phyloP scores from a whole-genome alignment of 2,329 filamentous ascomycete species.

The Macrophomina pseudophaseolina region DNA sequence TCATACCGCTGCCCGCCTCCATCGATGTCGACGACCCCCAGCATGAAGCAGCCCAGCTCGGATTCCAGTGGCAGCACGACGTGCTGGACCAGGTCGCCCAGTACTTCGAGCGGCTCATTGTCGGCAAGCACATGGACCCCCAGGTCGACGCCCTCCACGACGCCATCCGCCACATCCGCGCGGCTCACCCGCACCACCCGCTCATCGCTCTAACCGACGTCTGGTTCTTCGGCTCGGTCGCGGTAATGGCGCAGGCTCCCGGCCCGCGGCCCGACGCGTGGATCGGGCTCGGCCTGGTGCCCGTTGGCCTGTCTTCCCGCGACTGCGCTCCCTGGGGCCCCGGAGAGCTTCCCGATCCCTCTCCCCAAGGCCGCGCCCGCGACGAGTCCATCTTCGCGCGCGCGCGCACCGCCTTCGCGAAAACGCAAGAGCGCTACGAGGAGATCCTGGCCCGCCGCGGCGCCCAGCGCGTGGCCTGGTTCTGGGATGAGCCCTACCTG shows the following conservation, averaged over 20 bases:
- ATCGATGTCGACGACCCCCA: slow-evolving; percentile 32
- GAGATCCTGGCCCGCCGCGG: slow-evolving; percentile 30
- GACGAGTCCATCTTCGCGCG: slow-evolving; percentile 28
- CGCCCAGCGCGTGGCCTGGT: slow-evolving; percentile 19
- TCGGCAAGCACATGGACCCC: slow-evolving; percentile 35
- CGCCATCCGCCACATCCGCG: slow-evolving; percentile 37
- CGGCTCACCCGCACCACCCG: slow-evolving; percentile 41
- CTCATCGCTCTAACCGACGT: slow-evolving; percentile 54
- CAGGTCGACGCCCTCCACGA: slow-evolving; percentile 42
- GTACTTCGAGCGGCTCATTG: not conserved
- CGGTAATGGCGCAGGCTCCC: slow-evolving; percentile 40
- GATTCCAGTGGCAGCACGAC: slow-evolving; percentile 44
- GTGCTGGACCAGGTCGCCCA: slow-evolving; percentile 30
- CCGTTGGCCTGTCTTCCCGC: slow-evolving; percentile 30
- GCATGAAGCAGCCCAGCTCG: slow-evolving; percentile 38
- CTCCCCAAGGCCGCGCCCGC: slow-evolving; percentile 29
- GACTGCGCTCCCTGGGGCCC: slow-evolving; percentile 32
- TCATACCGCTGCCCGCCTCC: slow-evolving; percentile 40
- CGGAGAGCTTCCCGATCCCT: slow-evolving; percentile 29
- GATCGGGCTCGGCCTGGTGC: slow-evolving; percentile 47
- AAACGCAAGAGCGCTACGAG: slow-evolving; percentile 33
- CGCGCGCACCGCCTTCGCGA: slow-evolving; percentile 13
- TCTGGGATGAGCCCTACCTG: slow-evolving; percentile 34
- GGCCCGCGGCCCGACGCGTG: slow-evolving; percentile 45
- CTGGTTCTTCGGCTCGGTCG: slow-evolving; percentile 43